Evolutionary conservation across 305 asterid genomes (phyloP).

Genomic region (Ajuga reptans): DNA sequence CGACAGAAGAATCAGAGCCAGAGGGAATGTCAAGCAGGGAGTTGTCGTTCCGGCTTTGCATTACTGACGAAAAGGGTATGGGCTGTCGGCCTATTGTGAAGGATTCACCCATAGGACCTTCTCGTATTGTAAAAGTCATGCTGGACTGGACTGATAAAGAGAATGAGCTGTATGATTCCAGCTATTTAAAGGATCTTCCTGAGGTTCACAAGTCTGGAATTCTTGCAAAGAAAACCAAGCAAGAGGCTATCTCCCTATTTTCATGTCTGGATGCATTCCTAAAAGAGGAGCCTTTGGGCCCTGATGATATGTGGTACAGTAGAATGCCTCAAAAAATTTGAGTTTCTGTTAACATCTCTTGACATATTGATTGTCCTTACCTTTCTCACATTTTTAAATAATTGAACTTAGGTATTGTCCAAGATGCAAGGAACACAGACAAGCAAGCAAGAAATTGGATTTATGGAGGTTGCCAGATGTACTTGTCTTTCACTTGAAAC

Average conservation of each 20-base stretch:
- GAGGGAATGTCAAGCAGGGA: conserved; percentile 47
- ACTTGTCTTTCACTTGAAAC: conserved; percentile 76
- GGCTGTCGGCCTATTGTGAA: conserved; percentile 54
- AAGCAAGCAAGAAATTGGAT: conserved; percentile 85
- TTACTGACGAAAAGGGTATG: conserved; percentile 55
- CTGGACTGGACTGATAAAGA: conserved; percentile 76
- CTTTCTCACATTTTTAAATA: not conserved
- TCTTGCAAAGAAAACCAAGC: conserved; percentile 70
- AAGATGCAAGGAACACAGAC: conserved; percentile 78
- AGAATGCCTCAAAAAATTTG: conserved; percentile 4
- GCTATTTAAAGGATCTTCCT: conserved; percentile 69
- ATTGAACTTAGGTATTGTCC: conserved; percentile 78
- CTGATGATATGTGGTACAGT: conserved; percentile 91
- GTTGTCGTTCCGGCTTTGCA: conserved; percentile 51
- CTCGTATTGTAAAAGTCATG: conserved; percentile 38
- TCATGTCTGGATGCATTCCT: conserved; percentile 87
- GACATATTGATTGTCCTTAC: not conserved
- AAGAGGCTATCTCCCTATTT: conserved; percentile 77
- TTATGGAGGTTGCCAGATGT: conserved; percentile 89
- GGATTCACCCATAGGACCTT: conserved; percentile 47
- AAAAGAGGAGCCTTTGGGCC: conserved; percentile 93
- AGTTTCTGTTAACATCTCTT: not conserved
- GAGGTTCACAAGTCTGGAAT: conserved; percentile 68
- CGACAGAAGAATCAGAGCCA: conserved; percentile 35
- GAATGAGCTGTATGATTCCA: conserved; percentile 50